Evolutionary conservation across 2,329 filamentous ascomycete species (phyloP).

Genomic region (Diaporthe longicolla): DNA sequence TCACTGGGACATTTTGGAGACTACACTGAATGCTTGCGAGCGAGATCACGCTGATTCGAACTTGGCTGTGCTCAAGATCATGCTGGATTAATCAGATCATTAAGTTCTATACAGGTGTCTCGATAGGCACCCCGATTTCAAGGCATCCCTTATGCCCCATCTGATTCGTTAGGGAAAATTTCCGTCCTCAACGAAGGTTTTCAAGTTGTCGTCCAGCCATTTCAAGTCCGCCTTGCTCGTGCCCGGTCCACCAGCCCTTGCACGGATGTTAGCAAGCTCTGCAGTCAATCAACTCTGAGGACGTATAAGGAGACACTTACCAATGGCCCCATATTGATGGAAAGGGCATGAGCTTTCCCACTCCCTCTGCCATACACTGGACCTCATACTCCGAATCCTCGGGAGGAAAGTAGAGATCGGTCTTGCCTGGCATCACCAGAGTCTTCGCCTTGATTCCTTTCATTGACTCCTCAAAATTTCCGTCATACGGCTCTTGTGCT

Average conservation of each 20-base stretch:
- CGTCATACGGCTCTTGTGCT: slow-evolving; percentile 76
- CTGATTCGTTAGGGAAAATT: slow-evolving; percentile 3
- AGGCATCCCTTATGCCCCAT: background rate
- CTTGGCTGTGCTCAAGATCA: background rate
- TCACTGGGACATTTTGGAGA: no score
- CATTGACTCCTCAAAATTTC: slow-evolving; percentile 76
- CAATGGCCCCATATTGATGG: slow-evolving; percentile 52
- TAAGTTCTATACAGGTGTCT: no score
- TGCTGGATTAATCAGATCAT: background rate
- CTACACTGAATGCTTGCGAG: background rate
- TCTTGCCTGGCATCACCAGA: slow-evolving; percentile 78
- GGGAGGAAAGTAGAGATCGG: slow-evolving; percentile 85
- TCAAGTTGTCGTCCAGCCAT: slow-evolving; percentile 75
- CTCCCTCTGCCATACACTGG: slow-evolving; percentile 50
- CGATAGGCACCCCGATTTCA: background rate
- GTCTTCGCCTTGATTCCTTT: slow-evolving; percentile 79
- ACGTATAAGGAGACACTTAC: slow-evolving; percentile 40
- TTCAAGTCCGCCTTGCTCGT: slow-evolving; percentile 75
- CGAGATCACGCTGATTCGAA: background rate
- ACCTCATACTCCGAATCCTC: slow-evolving; percentile 86
- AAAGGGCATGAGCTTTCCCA: slow-evolving; percentile 48
- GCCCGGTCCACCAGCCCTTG: slow-evolving; percentile 73
- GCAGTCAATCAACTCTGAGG: background rate
- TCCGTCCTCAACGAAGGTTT: slow-evolving; percentile 55
- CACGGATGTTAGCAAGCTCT: background rate